These are phyloP conservation scores for Globisporangium ultimum DNA, from an alignment of 352 stramenopile genomes.

Conservation along the genomic window DNA sequence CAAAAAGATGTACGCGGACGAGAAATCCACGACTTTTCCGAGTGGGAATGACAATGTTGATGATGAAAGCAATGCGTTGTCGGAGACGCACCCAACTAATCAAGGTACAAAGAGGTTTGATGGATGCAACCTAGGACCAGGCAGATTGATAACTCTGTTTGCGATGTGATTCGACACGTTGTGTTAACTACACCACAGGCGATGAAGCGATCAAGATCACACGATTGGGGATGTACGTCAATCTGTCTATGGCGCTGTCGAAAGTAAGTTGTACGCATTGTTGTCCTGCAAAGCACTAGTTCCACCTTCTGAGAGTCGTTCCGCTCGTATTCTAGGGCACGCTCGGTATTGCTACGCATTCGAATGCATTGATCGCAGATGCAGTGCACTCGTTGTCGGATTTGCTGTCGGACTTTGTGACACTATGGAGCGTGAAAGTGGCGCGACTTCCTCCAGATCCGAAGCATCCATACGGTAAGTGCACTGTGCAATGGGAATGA, in stretches of 20 bases:
- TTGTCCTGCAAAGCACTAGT: not conserved
- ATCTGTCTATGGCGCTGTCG: slow-evolving; percentile 87
- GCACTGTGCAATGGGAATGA: not conserved
- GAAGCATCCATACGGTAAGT: slow-evolving; percentile 84
- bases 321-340: slow-evolving; percentile 37
- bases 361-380: slow-evolving; percentile 93
- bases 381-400: slow-evolving; percentile 95
- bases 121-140: no score
- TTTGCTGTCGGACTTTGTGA: slow-evolving; percentile 96
- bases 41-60: no score
- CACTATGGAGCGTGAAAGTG: slow-evolving; percentile 91
- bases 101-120: no score
- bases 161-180: not conserved
- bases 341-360: slow-evolving; percentile 77
- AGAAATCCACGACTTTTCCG: not conserved
- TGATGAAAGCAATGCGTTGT: no score
- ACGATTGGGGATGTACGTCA: slow-evolving; percentile 91
- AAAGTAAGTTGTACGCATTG: slow-evolving; percentile 61
- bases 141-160: not conserved
- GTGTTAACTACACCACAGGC: slow-evolving; percentile 26
- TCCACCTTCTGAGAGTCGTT: no score
- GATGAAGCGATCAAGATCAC: slow-evolving; percentile 87
- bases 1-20: not conserved
- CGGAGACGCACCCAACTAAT: no score
- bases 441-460: slow-evolving; percentile 92